Conservation (phyloP, 371 early-diverging fungal species). For the Lichtheimia hyalospora region DNA sequence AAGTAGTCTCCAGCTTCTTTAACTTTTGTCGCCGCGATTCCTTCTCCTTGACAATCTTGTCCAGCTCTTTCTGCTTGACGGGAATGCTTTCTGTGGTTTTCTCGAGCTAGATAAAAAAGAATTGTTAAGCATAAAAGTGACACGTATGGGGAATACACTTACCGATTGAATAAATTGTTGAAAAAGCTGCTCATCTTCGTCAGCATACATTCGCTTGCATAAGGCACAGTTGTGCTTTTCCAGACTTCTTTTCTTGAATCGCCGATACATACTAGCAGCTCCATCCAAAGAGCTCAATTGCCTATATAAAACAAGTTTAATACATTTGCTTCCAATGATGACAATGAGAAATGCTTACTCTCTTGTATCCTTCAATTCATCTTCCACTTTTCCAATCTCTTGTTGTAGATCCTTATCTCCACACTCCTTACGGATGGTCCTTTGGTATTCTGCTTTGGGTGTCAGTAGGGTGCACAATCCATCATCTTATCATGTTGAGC, state of each 20-base stretch:
- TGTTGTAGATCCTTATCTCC: slow-evolving; percentile 24
- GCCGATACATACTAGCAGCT: slow-evolving; percentile 57
- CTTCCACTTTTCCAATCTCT: slow-evolving; percentile 16
- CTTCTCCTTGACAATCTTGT: slow-evolving; percentile 9
- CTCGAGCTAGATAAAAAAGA: slow-evolving; percentile 25
- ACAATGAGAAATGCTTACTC: slow-evolving; percentile 18
- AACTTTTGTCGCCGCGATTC: slow-evolving; percentile 33
- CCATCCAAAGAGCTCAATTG: slow-evolving; percentile 31
- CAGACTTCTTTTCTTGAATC: slow-evolving; percentile 54
- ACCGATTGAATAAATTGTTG: slow-evolving; percentile 55
- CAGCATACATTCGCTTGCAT: slow-evolving; percentile 67
- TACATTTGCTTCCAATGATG: neutral
- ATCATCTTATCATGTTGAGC: too few species aligned
- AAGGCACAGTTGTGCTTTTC: slow-evolving; percentile 65
- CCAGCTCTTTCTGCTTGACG: slow-evolving; percentile 34
- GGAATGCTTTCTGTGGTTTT: slow-evolving; percentile 45
- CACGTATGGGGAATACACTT: slow-evolving; percentile 7
- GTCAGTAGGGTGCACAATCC: neutral
- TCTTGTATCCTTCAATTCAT: slow-evolving; percentile 13
- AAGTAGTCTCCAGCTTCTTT: slow-evolving; percentile 36
- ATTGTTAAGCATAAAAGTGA: neutral
- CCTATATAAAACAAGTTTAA: slow-evolving; percentile 3
- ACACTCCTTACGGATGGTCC: slow-evolving; percentile 19
- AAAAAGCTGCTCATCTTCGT: slow-evolving; percentile 46
- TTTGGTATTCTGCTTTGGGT: slow-evolving; percentile 15